Conservation (phyloP, 768 basidiomycete species). For the Russula compacta region DNA sequence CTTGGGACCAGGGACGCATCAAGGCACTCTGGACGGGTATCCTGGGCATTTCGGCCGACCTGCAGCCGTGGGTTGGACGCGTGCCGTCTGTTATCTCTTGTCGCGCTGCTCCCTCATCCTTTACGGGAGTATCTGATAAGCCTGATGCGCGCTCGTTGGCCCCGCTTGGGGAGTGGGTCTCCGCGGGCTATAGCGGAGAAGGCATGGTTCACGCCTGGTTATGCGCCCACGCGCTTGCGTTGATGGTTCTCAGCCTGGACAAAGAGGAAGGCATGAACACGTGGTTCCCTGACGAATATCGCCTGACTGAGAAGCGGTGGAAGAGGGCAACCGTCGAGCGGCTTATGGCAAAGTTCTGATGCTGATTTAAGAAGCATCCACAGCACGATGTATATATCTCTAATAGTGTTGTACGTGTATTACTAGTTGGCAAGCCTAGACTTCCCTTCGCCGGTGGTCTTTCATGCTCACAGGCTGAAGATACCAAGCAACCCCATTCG, state of each 20-base stretch:
- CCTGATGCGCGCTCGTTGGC: constrained; percentile 5
- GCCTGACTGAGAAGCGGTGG: constrained; percentile 43
- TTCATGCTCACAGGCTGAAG: background rate
- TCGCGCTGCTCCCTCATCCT: background rate
- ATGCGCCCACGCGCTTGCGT: constrained; percentile 47
- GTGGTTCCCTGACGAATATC: constrained; percentile 45
- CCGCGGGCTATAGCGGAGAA: constrained; percentile 63
- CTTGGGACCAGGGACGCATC: constrained; percentile 38
- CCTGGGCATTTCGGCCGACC: constrained; percentile 51
- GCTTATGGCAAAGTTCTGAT: constrained; percentile 21
- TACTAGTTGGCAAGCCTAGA: background rate
- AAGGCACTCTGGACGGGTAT: constrained; percentile 59
- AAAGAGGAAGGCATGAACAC: constrained; percentile 25
- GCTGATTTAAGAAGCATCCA: constrained; percentile 2
- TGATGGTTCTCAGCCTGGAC: constrained; percentile 45
- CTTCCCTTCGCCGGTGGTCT: background rate
- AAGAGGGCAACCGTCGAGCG: constrained; percentile 34
- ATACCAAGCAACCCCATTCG: background rate
- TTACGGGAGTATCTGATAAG: constrained; percentile 6
- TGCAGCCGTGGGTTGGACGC: constrained; percentile 61
- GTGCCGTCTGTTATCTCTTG: constrained; percentile 43
- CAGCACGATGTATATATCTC: background rate
- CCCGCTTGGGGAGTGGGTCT: constrained; percentile 58
- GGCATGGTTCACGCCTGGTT: constrained; percentile 69
- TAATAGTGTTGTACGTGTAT: background rate